These are phyloP conservation scores for Cyphellophora europaea DNA, from an alignment of 2,329 filamentous ascomycete genomes.

Conservation along the genomic window DNA sequence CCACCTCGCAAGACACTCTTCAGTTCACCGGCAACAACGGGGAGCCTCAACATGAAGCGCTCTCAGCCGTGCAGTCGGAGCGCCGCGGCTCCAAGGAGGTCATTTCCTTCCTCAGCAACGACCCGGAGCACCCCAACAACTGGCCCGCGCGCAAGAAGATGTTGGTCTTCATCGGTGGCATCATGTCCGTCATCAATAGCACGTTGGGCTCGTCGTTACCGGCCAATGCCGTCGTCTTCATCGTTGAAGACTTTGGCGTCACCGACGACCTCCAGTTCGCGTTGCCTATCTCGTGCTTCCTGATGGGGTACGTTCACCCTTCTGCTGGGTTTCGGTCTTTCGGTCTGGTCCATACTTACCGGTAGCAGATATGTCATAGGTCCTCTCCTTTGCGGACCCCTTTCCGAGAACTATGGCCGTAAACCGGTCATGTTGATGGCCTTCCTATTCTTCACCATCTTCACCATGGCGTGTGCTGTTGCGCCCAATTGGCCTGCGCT, in stretches of 20 bases:
- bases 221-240: constrained; percentile 28
- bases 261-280: constrained; percentile 25
- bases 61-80: not conserved
- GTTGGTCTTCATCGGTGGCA: constrained; percentile 26
- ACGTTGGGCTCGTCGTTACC: constrained; percentile 29
- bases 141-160: constrained; percentile 23
- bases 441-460: constrained; percentile 34
- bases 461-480: constrained; percentile 32
- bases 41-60: not conserved
- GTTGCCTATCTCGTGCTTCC: constrained; percentile 30
- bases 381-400: constrained; percentile 31
- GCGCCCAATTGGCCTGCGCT: constrained; percentile 31
- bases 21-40: not conserved
- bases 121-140: constrained; percentile 21
- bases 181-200: constrained; percentile 29
- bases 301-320: too few relatives aligned
- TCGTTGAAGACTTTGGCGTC: constrained; percentile 23
- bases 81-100: constrained; percentile 11
- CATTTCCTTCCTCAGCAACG: constrained; percentile 13
- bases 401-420: constrained; percentile 33
- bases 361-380: constrained; percentile 35
- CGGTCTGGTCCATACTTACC: too few relatives aligned
- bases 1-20: not conserved
- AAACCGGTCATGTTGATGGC: constrained; percentile 37
- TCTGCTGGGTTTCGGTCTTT: too few relatives aligned